Evolutionary conservation across 768 basidiomycete species (phyloP).

Genomic region (Boletus vermiculosoides): DNA sequence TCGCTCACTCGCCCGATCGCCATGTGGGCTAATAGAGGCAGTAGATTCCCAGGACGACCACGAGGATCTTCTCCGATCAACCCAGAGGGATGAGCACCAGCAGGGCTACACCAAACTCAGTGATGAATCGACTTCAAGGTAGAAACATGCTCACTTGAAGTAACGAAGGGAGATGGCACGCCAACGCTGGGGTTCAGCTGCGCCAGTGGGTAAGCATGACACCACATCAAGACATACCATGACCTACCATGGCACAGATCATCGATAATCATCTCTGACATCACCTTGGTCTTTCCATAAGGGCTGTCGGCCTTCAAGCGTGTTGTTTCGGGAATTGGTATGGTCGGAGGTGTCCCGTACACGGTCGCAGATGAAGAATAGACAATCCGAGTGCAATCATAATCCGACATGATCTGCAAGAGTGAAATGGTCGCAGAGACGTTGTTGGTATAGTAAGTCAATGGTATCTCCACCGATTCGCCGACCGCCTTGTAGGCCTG

Average conservation of each 20-base stretch:
- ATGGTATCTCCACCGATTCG: constrained; percentile 89
- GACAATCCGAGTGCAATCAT: constrained; percentile 81
- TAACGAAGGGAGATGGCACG: constrained; percentile 86
- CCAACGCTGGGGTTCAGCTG: constrained; percentile 73
- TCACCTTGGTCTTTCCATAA: constrained; percentile 95
- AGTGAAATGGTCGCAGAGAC: constrained; percentile 86
- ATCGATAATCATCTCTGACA: constrained; percentile 86
- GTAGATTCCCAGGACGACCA: constrained; percentile 90
- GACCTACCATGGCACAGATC: constrained; percentile 78
- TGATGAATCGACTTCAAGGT: neutral
- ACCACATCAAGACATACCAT: neutral
- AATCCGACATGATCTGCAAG: constrained; percentile 82
- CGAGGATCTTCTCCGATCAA: constrained; percentile 94
- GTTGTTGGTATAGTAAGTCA: constrained; percentile 94
- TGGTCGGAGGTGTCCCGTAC: constrained; percentile 87
- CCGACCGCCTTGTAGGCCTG: constrained; percentile 98
- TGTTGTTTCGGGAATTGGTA: constrained; percentile 93
- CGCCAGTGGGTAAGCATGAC: constrained; percentile 7
- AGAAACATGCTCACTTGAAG: constrained; percentile 77
- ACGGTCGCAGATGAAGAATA: constrained; percentile 99
- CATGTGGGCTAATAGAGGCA: constrained; percentile 93
- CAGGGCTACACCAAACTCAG: constrained; percentile 59
- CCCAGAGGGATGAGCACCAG: constrained; percentile 97
- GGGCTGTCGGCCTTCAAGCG: constrained; percentile 85
- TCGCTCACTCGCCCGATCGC: constrained; percentile 85